Conservation (phyloP, 768 basidiomycete species). For the Phylloporus arenicola region DNA sequence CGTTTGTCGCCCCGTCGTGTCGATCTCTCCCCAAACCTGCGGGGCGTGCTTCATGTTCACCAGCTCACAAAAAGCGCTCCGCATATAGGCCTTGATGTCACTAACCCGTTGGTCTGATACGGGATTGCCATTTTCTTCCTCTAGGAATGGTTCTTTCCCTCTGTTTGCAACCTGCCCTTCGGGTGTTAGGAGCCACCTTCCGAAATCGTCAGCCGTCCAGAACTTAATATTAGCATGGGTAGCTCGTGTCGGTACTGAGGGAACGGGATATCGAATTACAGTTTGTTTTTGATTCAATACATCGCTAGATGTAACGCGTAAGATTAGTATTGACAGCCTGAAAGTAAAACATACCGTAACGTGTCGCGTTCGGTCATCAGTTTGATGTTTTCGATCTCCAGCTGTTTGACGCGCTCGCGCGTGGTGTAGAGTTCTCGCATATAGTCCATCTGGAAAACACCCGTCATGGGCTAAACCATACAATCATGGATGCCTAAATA, state of each 20-base stretch:
- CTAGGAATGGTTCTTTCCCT: neutral
- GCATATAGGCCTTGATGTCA: neutral
- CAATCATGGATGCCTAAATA: too few relatives aligned
- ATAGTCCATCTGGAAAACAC: too few relatives aligned
- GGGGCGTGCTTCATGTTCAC: neutral
- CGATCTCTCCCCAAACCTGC: neutral
- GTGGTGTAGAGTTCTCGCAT: too few relatives aligned
- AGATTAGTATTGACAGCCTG: too few relatives aligned
- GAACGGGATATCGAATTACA: neutral
- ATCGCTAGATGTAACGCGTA: too few relatives aligned
- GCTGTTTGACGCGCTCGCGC: too few relatives aligned
- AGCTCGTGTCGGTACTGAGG: neutral
- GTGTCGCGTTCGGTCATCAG: too few relatives aligned
- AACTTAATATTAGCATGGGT: neutral
- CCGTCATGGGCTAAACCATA: too few relatives aligned
- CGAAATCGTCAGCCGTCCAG: neutral
- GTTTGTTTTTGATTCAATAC: too few relatives aligned
- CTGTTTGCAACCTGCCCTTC: neutral
- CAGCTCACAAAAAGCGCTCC: neutral
- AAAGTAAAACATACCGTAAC: too few relatives aligned
- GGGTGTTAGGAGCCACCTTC: neutral
- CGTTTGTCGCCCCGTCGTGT: neutral
- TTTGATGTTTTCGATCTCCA: too few relatives aligned
- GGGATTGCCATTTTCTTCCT: neutral
- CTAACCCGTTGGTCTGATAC: neutral